phyloP scores from a whole-genome alignment of 345 rosid genomes.

The Streptanthus diversifolius region DNA sequence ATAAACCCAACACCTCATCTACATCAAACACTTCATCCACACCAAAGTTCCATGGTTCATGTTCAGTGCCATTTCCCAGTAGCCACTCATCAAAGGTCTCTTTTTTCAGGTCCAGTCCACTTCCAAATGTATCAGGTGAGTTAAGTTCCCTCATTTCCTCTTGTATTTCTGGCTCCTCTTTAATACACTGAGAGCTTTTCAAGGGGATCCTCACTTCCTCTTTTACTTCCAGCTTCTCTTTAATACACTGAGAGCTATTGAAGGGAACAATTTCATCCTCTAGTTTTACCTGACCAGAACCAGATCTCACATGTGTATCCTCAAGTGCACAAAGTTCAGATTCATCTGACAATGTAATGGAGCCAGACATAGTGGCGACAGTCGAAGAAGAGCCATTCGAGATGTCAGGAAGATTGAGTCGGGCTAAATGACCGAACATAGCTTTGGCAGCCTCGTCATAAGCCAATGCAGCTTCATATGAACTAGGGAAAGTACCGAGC shows the following conservation, averaged over 20 bases:
- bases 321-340: conserved; percentile 47
- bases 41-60: conserved; percentile 17
- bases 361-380: conserved; percentile 31
- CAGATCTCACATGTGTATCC: conserved; percentile 5
- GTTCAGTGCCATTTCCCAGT: conserved; percentile 6
- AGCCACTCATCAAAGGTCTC: not conserved
- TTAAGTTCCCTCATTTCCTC: not conserved
- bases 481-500: conserved; percentile 78
- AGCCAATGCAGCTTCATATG: conserved; percentile 72
- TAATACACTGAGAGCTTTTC: not conserved
- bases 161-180: conserved; percentile 7
- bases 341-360: conserved; percentile 26
- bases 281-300: conserved; percentile 7
- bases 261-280: conserved; percentile 27
- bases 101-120: conserved; percentile 7
- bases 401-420: conserved; percentile 50
- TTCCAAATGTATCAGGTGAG: not conserved
- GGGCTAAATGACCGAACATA: conserved; percentile 60
- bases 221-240: conserved; percentile 12
- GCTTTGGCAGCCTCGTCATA: conserved; percentile 78
- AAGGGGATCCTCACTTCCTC: not conserved
- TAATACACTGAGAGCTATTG: not conserved
- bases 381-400: conserved; percentile 12
- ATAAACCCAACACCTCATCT: conserved; percentile 46
- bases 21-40: conserved; percentile 55